Evolutionary conservation across 352 stramenopile genomes (phyloP).

Genomic region (Globisporangium uncinulatum): DNA sequence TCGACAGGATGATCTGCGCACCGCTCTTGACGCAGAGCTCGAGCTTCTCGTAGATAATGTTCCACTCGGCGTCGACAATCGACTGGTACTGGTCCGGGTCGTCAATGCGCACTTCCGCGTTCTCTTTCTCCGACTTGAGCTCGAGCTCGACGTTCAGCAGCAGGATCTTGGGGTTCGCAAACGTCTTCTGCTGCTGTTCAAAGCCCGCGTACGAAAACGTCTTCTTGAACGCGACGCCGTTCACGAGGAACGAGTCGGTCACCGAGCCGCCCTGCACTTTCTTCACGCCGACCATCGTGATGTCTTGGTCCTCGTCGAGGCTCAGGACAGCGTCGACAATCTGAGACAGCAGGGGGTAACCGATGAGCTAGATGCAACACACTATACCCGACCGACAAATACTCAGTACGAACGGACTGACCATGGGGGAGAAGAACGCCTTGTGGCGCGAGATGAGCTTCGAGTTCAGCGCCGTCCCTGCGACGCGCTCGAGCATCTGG

Average conservation of each 20-base stretch:
- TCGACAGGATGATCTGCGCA: constrained; percentile 98
- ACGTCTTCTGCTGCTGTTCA: constrained; percentile 99
- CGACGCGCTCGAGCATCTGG: constrained; percentile 90
- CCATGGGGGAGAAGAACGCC: constrained; percentile 97
- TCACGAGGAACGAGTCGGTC: constrained; percentile 96
- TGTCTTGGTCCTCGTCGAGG: constrained; percentile 86
- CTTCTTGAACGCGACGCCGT: constrained; percentile 99
- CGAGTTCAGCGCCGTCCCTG: constrained; percentile 96
- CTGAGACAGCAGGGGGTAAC: constrained; percentile 14
- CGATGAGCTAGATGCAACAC: not conserved
- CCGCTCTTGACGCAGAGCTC: constrained; percentile 88
- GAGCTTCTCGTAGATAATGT: constrained; percentile 99
- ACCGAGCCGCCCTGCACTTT: constrained; percentile 97
- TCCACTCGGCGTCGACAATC: constrained; percentile 99
- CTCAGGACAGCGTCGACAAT: constrained; percentile 95
- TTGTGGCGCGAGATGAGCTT: constrained; percentile 98
- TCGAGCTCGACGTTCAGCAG: constrained; percentile 99
- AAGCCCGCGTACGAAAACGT: constrained; percentile 99
- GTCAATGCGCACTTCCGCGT: constrained; percentile 97
- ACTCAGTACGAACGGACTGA: constrained; percentile 5
- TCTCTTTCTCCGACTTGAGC: constrained; percentile 99
- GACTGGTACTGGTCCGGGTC: constrained; percentile 98
- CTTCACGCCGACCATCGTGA: constrained; percentile 96
- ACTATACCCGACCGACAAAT: not conserved
- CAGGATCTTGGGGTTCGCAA: constrained; percentile 95